A percentile compares a stretch with the other conserved stretches of the same genome.
These are phyloP conservation scores for Claviceps humidiphila DNA, from an alignment of 2,329 filamentous ascomycete species.

Conservation along the genomic window DNA sequence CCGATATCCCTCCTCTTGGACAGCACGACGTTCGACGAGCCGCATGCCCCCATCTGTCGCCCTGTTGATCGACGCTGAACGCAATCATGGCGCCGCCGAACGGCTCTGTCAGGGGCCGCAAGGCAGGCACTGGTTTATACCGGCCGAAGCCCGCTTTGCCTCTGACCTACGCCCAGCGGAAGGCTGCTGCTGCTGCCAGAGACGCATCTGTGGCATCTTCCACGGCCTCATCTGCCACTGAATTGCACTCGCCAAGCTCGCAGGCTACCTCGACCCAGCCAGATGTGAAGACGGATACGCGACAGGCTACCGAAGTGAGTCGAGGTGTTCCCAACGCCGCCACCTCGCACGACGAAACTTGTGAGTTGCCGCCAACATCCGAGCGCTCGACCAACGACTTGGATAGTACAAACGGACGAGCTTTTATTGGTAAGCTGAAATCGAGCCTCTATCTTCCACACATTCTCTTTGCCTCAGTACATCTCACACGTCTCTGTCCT, in stretches of 20 bases:
- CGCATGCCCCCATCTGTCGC: not conserved
- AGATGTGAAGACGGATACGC: not conserved
- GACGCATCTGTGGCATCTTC: constrained; percentile 5
- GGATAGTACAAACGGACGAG: not conserved
- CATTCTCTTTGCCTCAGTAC: not conserved
- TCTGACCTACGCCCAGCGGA: constrained; percentile 25
- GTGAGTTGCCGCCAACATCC: not conserved
- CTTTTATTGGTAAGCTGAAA: constrained; percentile 1
- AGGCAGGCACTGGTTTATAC: constrained; percentile 16
- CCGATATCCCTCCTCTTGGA: not conserved
- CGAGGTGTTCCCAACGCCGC: not conserved
- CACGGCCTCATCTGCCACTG: constrained; percentile 5
- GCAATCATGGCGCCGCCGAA: constrained; percentile 21
- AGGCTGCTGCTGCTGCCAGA: constrained; percentile 19
- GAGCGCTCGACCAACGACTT: not conserved
- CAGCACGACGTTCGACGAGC: not conserved
- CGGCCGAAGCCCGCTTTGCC: constrained; percentile 24
- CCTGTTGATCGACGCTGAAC: not conserved
- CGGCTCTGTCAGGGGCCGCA: constrained; percentile 20
- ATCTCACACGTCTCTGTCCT: not conserved
- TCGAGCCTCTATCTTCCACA: not conserved
- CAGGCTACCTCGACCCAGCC: not conserved
- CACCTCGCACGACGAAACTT: not conserved
- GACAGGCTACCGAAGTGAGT: not conserved
- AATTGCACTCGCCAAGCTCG: not conserved